These are phyloP conservation scores for Beauveria pseudobassiana DNA, from an alignment of 2,329 filamentous ascomycete genomes.

Conservation along the genomic window DNA sequence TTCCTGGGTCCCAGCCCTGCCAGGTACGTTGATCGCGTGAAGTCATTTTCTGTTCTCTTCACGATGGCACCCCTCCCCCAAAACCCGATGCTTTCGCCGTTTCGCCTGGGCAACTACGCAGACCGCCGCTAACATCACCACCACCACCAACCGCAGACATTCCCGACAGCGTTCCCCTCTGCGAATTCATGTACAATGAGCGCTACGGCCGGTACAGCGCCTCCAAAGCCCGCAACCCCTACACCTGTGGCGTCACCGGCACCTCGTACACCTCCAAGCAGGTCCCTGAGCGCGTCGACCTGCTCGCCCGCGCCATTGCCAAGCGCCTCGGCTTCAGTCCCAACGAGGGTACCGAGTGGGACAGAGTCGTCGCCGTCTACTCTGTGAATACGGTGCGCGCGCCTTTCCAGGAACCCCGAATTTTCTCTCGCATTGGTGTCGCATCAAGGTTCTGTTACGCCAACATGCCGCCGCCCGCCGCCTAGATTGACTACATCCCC, in stretches of 20 bases:
- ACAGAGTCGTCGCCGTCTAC: constrained; percentile 71
- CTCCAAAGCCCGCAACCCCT: constrained; percentile 58
- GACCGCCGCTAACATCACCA: neutral
- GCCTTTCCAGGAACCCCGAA: too few relatives aligned
- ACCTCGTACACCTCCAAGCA: constrained; percentile 57
- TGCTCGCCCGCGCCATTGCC: constrained; percentile 58
- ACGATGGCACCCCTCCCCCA: too few relatives aligned
- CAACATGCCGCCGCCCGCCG: too few relatives aligned
- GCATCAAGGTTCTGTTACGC: neutral
- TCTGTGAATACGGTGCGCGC: constrained; percentile 66
- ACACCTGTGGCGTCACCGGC: constrained; percentile 68
- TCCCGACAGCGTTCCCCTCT: constrained; percentile 67
- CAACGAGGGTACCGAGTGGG: constrained; percentile 68
- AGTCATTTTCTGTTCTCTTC: too few relatives aligned
- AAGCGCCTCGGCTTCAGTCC: constrained; percentile 65
- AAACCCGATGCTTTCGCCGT: too few relatives aligned
- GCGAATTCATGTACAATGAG: constrained; percentile 71
- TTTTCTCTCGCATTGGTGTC: too few relatives aligned
- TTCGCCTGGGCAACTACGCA: too few relatives aligned
- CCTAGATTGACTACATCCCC: constrained; percentile 63
- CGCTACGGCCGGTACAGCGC: constrained; percentile 59
- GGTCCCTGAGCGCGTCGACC: constrained; percentile 57
- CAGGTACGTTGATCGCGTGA: constrained; percentile 32
- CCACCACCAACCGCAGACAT: constrained; percentile 34
- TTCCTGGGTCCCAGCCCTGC: constrained; percentile 52